phyloP scores from a whole-genome alignment of 2,329 filamentous ascomycete species.

The Moelleriella libera region DNA sequence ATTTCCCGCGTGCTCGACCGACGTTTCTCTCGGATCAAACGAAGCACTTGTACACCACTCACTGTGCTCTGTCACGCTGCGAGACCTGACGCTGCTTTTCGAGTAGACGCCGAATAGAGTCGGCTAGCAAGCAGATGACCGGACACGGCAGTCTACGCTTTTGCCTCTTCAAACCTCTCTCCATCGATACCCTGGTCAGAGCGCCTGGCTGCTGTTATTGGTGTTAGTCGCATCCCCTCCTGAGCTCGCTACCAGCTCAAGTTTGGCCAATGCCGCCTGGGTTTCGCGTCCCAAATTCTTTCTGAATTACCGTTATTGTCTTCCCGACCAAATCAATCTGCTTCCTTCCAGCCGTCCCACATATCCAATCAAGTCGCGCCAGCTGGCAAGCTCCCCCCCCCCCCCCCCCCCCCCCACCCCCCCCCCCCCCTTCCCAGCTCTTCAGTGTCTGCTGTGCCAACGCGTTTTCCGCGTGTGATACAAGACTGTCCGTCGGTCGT shows the following conservation, averaged over 20 bases:
- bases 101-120: no score
- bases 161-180: not conserved
- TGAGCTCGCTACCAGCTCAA: not conserved
- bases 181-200: not conserved
- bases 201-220: not conserved
- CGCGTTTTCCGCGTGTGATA: no score
- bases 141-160: not conserved
- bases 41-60: no score
- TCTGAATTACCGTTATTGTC: not conserved
- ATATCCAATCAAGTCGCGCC: not conserved
- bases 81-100: no score
- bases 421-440: not conserved
- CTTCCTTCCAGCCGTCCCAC: not conserved
- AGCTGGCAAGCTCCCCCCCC: not conserved
- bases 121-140: no score
- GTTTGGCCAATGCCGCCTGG: not conserved
- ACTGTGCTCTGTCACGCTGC: no score
- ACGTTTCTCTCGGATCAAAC: no score
- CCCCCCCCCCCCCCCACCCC: not conserved
- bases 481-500: no score
- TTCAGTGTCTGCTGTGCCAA: no score
- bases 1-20: no score
- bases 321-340: not conserved
- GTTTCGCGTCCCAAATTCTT: not conserved
- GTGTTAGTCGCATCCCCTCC: not conserved